A percentile compares a stretch with the other conserved stretches of the same genome.
Evolutionary conservation across 106 monocot species (phyloP).

Genomic region (Alisma plantagoaquatica): DNA sequence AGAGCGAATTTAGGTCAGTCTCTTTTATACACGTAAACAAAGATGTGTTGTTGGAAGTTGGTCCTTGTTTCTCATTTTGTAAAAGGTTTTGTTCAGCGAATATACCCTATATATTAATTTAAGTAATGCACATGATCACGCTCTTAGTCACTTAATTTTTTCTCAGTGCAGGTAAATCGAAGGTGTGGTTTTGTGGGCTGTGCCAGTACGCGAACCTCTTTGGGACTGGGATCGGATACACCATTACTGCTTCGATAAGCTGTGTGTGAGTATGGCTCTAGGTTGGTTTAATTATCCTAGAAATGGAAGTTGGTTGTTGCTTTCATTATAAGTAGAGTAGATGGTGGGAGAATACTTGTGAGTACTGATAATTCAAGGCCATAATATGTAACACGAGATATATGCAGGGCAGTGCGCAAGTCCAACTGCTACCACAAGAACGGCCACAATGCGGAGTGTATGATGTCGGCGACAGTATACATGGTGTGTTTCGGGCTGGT

Average conservation of each 20-base stretch:
- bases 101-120: neutral
- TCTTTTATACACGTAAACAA: neutral
- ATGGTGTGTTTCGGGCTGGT: constrained; percentile 46
- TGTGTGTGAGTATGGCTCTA: constrained; percentile 38
- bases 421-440: constrained; percentile 65
- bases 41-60: neutral
- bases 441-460: constrained; percentile 47
- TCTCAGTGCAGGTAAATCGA: constrained; percentile 26
- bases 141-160: neutral
- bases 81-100: neutral
- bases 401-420: constrained; percentile 57
- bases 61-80: neutral
- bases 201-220: constrained; percentile 64
- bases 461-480: constrained; percentile 23
- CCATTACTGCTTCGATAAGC: constrained; percentile 76
- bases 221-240: constrained; percentile 58
- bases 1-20: constrained; percentile 5
- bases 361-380: neutral
- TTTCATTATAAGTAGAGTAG: too few relatives aligned
- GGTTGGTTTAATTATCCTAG: neutral
- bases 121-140: neutral
- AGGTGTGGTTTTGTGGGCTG: constrained; percentile 36
- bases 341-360: neutral
- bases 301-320: too few relatives aligned
- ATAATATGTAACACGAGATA: neutral